phyloP scores from a whole-genome alignment of 352 stramenopile genomes.

The Thraustochytrium sp. region DNA sequence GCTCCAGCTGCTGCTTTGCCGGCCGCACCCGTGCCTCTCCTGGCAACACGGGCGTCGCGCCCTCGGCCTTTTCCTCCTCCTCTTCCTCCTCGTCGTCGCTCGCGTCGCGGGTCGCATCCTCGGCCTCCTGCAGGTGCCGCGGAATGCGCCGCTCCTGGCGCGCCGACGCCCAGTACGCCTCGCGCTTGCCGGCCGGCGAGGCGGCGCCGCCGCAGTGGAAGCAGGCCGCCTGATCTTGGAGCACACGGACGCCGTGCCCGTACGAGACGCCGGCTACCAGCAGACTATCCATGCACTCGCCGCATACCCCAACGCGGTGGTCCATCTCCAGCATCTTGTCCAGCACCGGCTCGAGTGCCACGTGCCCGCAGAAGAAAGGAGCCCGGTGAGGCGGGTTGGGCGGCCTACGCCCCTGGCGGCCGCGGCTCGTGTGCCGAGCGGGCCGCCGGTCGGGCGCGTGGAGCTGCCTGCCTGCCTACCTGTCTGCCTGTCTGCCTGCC shows the following conservation, averaged over 20 bases:
- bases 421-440: too few species aligned
- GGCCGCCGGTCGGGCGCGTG: too few species aligned
- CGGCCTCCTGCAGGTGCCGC: neutral
- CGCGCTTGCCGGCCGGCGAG: neutral
- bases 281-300: neutral
- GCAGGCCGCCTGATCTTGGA: neutral
- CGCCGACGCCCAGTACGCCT: neutral
- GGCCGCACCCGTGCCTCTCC: neutral
- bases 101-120: neutral
- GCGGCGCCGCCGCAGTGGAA: neutral
- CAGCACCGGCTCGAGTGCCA: too few species aligned
- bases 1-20: neutral
- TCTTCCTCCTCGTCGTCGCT: neutral
- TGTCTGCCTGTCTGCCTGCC: too few species aligned
- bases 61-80: neutral
- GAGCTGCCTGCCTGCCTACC: too few species aligned
- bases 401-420: too few species aligned
- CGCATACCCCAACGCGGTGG: neutral
- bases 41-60: neutral
- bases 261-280: neutral
- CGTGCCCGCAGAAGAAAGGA: too few species aligned
- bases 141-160: neutral
- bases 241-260: neutral
- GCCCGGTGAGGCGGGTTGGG: too few species aligned
- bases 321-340: neutral